Evolutionary conservation across 2,329 filamentous ascomycete species (phyloP), one percentile per base, ranked within the genome.

Genomic region (Spiromastix sp.): DNA sequence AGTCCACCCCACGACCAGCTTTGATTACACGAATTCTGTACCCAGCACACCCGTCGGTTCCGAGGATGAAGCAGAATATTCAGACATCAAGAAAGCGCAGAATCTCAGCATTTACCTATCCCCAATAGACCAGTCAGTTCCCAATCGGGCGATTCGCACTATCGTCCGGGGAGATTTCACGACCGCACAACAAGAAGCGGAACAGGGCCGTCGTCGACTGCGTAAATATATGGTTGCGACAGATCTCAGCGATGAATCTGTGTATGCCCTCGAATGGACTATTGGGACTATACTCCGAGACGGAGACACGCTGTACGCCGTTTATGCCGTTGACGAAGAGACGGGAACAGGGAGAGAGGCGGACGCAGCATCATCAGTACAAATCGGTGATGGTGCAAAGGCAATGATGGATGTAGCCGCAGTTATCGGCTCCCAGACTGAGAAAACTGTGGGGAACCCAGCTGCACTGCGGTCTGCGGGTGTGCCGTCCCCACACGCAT

Each of bases 211-310:
- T 32, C 77, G 83, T 32, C 76, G 83, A 35, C 74, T 89, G 41
- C 75, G 91, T 35, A 93, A 91, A 50, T 98, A 96, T 54, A 66
- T 98, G 11, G 86, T 95, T n/a, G 89, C 91, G 3, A 95, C 85
- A 0, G 91, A 98, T 58, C 66, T 96, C 3, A 95, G 87, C 47
- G 84, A 91, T 24, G 91, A 98, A 62, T 87, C 89, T 4, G 84
- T 85, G 5, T 93, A 96, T 56, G 91, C 91, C 1, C 69, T 98
- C 20, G 91, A 98, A 57, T 98, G 91, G 91, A 91, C 89, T 0
- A 87, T 98, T 37, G 91, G 91, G 5, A 96, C 89, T 0, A 86
- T 96, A 4, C 68, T 98, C 19, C 76, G 91, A 32, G 87, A 96
- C 48, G 91, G 91, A 5, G 91, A 98, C 55, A 96, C 89, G 0